Base-by-base conservation (phyloP, 2,329 filamentous ascomycete genomes). In the Aspergillus thermomutatus region DNA sequence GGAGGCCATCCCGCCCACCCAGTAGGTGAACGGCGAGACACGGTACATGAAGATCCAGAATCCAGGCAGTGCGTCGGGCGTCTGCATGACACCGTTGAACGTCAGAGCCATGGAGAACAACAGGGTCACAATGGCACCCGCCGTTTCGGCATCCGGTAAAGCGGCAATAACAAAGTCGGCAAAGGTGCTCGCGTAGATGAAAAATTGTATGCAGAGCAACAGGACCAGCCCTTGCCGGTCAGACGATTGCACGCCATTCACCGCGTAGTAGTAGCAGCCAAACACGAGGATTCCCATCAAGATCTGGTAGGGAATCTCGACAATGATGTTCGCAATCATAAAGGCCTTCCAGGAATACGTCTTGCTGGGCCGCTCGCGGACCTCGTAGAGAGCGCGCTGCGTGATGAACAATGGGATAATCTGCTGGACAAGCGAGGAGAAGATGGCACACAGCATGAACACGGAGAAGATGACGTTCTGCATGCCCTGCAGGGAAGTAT, bases 331-430 rank as follows among this genome's bases (percentile, higher is more conserved):
- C 55, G 87, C 86, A 26, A 93, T 77, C 81, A 95, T 89, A 70
- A 95, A 95, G 5, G 90, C 85, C 71, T 89, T 87, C 91, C 91
- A 95, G 53, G 85, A 86, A 75, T 95, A 96, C 0, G 89, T 85
- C 77, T 92, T 92, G 56, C 87, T 90, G 0, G 90, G 91, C 1
- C 90, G 86, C 75, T 95, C 91, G 53, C 90, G 90, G 43, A 89
- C 89, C 73, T 95, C 91, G 74, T 94, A 95, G 0, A 95, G 79
- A 8, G 87, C 84, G 52, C 91, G 85, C 69, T 94, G 90, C 17
- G 87, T 87, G 64, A 94, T 87, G 65, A 96, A 95, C 61, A 91
- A 85, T 1, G 91, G 91, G 87, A 94, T 92, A 50, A 72, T 66
- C 68, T 82, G 72, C 52, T 73, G 67, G 26, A 71, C 64, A 6